These are phyloP conservation scores for Hibiscus tridactylites DNA, from an alignment of 345 rosid species.

Conservation along the genomic window DNA sequence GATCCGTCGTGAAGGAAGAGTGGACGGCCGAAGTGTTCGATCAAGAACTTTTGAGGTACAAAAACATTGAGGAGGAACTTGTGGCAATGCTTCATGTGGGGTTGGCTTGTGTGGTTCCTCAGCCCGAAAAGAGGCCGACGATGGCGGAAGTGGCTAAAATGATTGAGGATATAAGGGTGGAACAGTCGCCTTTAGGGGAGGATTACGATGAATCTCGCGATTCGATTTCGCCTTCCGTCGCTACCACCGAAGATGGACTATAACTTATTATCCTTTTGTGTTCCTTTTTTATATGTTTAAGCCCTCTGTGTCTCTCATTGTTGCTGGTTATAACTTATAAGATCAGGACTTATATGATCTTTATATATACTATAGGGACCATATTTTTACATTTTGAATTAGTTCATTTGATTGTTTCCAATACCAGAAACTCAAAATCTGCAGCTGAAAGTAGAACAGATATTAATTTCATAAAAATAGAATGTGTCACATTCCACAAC, in stretches of 20 bases:
- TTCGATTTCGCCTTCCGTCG: constrained; percentile 81
- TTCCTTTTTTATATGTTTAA: not conserved
- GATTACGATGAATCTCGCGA: constrained; percentile 89
- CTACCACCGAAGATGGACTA: constrained; percentile 74
- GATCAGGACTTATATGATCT: too few species aligned
- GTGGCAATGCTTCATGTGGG: constrained; percentile 88
- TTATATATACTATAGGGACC: not conserved
- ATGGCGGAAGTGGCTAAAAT: constrained; percentile 79
- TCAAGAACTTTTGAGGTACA: constrained; percentile 84
- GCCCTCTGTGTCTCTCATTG: not conserved
- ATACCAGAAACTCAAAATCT: not conserved
- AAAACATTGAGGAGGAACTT: constrained; percentile 87
- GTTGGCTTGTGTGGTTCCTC: constrained; percentile 71
- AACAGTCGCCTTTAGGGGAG: constrained; percentile 88
- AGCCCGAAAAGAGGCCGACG: constrained; percentile 77
- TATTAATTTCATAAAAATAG: too few species aligned
- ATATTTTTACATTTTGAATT: constrained; percentile 2
- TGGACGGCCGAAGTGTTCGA: constrained; percentile 99
- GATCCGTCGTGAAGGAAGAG: constrained; percentile 91
- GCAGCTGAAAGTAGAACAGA: too few species aligned
- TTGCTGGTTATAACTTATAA: not conserved
- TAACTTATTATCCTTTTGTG: constrained; percentile 7
- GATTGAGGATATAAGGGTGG: constrained; percentile 87
- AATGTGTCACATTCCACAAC: too few species aligned
- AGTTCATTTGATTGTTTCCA: not conserved